Base-by-base conservation (phyloP, 2,329 filamentous ascomycete species). In the Ophioceras dolichostomum region DNA sequence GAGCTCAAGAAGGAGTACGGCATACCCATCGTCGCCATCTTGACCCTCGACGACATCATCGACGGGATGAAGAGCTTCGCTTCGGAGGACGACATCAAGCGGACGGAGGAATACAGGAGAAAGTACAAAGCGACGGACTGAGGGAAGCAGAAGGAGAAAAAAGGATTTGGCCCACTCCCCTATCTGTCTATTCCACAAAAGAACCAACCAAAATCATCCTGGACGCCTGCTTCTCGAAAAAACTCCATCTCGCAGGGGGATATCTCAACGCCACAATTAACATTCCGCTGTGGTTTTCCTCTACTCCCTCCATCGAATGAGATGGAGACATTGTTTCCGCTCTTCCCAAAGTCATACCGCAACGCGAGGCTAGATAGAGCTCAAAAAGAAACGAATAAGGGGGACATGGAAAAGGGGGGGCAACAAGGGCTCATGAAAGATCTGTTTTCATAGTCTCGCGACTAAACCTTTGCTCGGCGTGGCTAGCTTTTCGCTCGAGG, bases 41-140 rank as follows among this genome's bases (percentile, higher is more conserved):
- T 94, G 49, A 89, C 80, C 30, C 68, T 96, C 46, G 76, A 87
- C 51, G 86, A 96, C 58, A 77, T 96, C 48, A 79, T 88, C 47
- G 69, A 70, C 38, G 79, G 79, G 10, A 65, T 83, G 56, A 73
- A 72, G 52, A 66, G 66, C 31, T 65, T 76, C 47, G 76, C 74
- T 30, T 70, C 73, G 2, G 69, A 71, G 34, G 67, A 74, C 24
- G 73, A 85, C 45, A 66, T 83, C 45, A 65, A 67, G 61, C 68
- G 67, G 41, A 79, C 85, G 55, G 75, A 84, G 61, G 81, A 77
- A 54, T 93, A 93, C 59, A 75, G 82, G 39, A 58, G 59, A 32
- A 72, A 72, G 61, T 82, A 76, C 56, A 75, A 70, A 56, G 70
- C 75, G 16, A 72, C 60, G 37, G 73, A 78, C 18, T 37, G 18